Base-by-base conservation (phyloP, 805 yeast genomes). In the Komagataella phaffii region DNA sequence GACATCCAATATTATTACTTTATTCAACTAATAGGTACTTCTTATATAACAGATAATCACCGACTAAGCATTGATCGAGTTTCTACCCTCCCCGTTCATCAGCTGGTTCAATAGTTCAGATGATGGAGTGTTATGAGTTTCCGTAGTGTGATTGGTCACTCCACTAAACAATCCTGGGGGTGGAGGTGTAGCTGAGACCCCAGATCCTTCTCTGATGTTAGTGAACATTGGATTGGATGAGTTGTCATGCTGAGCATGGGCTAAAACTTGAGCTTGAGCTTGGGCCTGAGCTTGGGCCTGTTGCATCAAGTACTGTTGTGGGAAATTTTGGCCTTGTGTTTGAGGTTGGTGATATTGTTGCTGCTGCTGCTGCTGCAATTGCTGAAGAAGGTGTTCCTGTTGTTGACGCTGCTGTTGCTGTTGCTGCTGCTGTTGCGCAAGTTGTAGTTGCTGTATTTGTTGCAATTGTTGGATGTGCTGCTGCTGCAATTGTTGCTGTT, bases 21-120 rank as follows among this genome's bases (percentile, higher is more conserved):
- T 30, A 2, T 30, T 30, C 12, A 30, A 30, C 40, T 30, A 30
- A 7, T 30, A 10, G 12, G 40, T 30, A 30, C n/a, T 10, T 30
- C 12, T 30, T 30, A 30, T 2, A 10, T 30, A 30, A 10, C 2
- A 30, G 14, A 30, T 30, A 30, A 5, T 8, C 40, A 10, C 40
- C 40, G 5, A 30, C 40, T 30, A 30, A 30, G 40, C 40, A 30
- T 30, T 30, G 40, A 30, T 30, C 40, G 40, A 30, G 40, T 30
- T 30, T 14, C 40, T 8, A 14, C 40, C 40, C 40, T 30, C 40
- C 6, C 95, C 95, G 58, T 83, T 83, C 81, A 89, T 83, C 62
- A 89, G 72, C 65, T 88, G 96, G 53, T 81, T 87, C 59, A 89
- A 74, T 60, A 89, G 74, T 62, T 88, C 96, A 45, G 88, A 81